Base-by-base conservation (phyloP, 352 stramenopile species). In the Thraustochytrium sp. region DNA sequence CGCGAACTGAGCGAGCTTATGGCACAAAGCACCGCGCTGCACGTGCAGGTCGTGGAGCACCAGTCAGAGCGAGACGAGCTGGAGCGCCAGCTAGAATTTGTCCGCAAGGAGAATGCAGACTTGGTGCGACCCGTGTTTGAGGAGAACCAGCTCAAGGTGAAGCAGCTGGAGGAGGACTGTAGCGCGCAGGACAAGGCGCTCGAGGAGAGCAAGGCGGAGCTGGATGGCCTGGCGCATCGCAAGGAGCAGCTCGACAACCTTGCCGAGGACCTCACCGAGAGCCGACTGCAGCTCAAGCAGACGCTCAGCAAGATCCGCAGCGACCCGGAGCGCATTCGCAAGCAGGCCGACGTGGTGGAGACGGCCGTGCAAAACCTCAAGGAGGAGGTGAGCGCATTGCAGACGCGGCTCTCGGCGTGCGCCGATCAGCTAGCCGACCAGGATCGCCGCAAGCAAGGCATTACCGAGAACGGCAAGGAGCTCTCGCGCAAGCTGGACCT, bases 11-110 rank as follows among this genome's bases (percentile, higher is more conserved):
- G 89, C 18, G 90, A 94, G 73, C 91, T 87, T 42, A 87, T 93
- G 8, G 90, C 93, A 2, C 29, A 46, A 13, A 38, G 23, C 82
- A 90, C 91, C 11, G 89, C 94, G 44, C 85, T 95, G 26, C 91
- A 90, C 38, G 94, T 95, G 56, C 92, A 96, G 85, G 89, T 95
- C 74, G 93, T 90, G 0, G 92, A 96, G 84, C 84, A 95, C 13
- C 90, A 96, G 86, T 90, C 90, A 42, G 91, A 94, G 82, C 88
- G 91, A 59, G 90, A 89, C 0, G 91, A 96, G 38, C 54, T 94
- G 3, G 56, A 92, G 16, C 87, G 84, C 8, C 85, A 93, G 37
- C 93, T 95, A 38, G 90, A 94, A 61, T 88, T 88, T 0, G 93
- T 95, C 76, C 63, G 92, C 59, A 85, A 86, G 36, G 91, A 92